Conservation (phyloP, 2,329 filamentous ascomycete genomes). For the Neospermospora avenae region DNA sequence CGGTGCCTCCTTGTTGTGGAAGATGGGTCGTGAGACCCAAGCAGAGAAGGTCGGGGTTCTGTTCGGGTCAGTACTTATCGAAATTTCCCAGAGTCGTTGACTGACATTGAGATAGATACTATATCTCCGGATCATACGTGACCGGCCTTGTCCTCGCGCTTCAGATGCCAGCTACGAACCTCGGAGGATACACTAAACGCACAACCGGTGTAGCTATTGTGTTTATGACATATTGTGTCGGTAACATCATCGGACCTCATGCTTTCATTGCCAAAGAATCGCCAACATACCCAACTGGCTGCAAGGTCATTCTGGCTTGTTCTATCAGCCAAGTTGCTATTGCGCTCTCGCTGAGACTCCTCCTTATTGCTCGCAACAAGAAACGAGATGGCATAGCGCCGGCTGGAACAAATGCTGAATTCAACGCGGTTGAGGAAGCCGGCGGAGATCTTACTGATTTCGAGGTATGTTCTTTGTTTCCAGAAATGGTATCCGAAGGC, state of each 20-base stretch:
- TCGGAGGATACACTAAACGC: slow-evolving; percentile 46
- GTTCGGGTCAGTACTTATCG: slow-evolving; percentile 19
- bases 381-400: slow-evolving; percentile 33
- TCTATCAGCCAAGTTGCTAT: slow-evolving; percentile 41
- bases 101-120: slow-evolving; percentile 18
- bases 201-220: slow-evolving; percentile 43
- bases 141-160: slow-evolving; percentile 50
- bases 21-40: slow-evolving; percentile 27
- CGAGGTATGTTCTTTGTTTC: slow-evolving; percentile 31
- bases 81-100: background rate
- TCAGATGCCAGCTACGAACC: slow-evolving; percentile 45
- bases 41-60: slow-evolving; percentile 31
- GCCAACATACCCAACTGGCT: slow-evolving; percentile 49
- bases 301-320: slow-evolving; percentile 48
- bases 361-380: slow-evolving; percentile 40
- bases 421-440: slow-evolving; percentile 27
- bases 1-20: slow-evolving; percentile 32
- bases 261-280: slow-evolving; percentile 53
- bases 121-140: slow-evolving; percentile 44
- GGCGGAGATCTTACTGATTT: slow-evolving; percentile 40
- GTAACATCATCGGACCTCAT: slow-evolving; percentile 41
- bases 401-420: slow-evolving; percentile 6
- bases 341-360: slow-evolving; percentile 36
- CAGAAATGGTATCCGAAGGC: background rate
- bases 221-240: slow-evolving; percentile 31